Conservation (phyloP, 495 filamentous ascomycete species). For the Sabuloglossum arenarium region DNA sequence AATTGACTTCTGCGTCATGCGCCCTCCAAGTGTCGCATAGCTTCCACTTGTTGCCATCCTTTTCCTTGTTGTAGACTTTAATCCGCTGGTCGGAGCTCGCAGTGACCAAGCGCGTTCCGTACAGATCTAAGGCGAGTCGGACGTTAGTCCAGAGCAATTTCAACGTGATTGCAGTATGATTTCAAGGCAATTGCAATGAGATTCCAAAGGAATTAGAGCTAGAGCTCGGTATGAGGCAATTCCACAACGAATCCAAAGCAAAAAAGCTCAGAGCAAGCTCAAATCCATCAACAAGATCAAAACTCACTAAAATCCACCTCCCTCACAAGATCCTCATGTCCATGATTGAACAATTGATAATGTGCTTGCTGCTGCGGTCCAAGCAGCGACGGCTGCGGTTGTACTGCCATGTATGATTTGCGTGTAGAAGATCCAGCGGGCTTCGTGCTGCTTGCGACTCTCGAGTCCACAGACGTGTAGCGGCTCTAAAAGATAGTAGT, state of each 20-base stretch:
- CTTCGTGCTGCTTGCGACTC: background rate
- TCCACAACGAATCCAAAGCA: no score
- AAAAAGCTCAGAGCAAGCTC: no score
- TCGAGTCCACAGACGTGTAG: background rate
- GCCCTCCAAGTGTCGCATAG: slow-evolving; percentile 76
- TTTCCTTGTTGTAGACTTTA: slow-evolving; percentile 69
- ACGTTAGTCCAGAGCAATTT: background rate
- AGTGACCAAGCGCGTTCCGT: slow-evolving; percentile 77
- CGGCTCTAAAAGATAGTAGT: no score
- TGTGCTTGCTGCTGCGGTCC: background rate
- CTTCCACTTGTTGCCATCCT: slow-evolving; percentile 48
- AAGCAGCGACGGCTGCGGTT: background rate
- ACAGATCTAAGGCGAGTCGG: slow-evolving; percentile 31
- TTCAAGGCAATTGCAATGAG: no score
- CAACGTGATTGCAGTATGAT: background rate
- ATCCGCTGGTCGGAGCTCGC: slow-evolving; percentile 85
- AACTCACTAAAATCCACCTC: slow-evolving; percentile 3
- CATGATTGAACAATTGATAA: background rate
- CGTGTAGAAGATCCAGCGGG: background rate
- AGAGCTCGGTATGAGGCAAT: no score
- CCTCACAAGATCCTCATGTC: slow-evolving; percentile 1
- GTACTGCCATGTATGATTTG: background rate
- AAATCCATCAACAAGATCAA: no score
- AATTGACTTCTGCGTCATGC: slow-evolving; percentile 76
- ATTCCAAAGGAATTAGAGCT: no score